These are phyloP conservation scores for Naumovozyma castellii DNA, from an alignment of 805 yeast genomes.

Conservation along the genomic window DNA sequence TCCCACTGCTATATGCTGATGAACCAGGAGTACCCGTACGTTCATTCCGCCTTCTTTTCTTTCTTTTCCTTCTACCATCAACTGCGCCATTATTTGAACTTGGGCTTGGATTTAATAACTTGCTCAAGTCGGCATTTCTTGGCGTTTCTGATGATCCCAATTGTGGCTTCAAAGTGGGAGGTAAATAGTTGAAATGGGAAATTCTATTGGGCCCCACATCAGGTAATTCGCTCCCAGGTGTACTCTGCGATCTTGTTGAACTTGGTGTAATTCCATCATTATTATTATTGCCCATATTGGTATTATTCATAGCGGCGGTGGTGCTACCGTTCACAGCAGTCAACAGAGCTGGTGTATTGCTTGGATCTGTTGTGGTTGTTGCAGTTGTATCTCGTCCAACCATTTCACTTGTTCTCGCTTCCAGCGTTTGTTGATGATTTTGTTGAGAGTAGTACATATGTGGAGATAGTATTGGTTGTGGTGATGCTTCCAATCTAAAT, in stretches of 20 bases:
- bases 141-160: conserved; percentile 49
- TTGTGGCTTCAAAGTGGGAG: conserved; percentile 67
- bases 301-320: conserved; percentile 1
- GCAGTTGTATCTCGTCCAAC: too few species aligned
- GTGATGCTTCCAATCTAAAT: neutral
- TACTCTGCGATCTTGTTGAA: conserved; percentile 15
- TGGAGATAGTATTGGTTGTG: neutral
- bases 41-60: conserved; percentile 8
- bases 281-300: neutral
- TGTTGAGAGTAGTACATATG: neutral
- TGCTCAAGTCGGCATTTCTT: conserved; percentile 37
- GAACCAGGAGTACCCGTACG: neutral
- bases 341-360: too few species aligned
- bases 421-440: neutral
- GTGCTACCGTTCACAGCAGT: too few species aligned
- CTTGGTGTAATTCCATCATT: conserved; percentile 6
- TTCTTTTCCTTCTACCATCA: conserved; percentile 3
- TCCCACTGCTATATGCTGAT: conserved; percentile 4
- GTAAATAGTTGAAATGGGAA: conserved; percentile 66
- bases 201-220: conserved; percentile 48
- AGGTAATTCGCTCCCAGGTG: conserved; percentile 20
- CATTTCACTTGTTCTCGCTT: conserved; percentile 1
- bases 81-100: neutral
- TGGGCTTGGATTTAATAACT: conserved; percentile 34
- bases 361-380: too few species aligned